Evolutionary conservation across 2,329 filamentous ascomycete genomes (phyloP), one percentile per base, ranked within the genome.

Genomic region (Fusarium pseudocircinatum): DNA sequence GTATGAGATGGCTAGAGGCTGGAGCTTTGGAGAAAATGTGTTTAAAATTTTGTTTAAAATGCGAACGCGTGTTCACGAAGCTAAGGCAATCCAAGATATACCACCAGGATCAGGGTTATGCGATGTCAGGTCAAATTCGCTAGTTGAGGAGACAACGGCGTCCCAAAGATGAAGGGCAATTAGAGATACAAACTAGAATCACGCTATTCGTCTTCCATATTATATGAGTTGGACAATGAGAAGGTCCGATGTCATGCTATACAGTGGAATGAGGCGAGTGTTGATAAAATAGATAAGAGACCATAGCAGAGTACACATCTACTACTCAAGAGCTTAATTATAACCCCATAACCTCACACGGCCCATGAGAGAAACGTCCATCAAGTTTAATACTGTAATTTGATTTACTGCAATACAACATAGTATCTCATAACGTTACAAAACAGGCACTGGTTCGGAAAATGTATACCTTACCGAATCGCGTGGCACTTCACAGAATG

Each of bases 11-110:
- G 15, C 28, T 32, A 4, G 11, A 26, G 28, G 2, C 3, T 36
- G 5, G 7, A 22, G 4, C 24, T 20, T 8, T 26, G 8, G 11
- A 6, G 3, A 4, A 20, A n/a, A 14, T 3, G 0, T 28, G 15
- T 20, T 22, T 5, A 11, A 18, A n/a, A n/a, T 4, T 1, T 3
- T 7, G 15, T 18, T n/a, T 4, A 4, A 40, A 28, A 18, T 30
- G 8, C 6, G 2, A n/a, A 13, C 3, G 20, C 22, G 2, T 2
- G 6, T 54, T n/a, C 10, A 11, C 1, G 5, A 54, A 10, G 7
- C 8, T 16, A 3, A 2, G 15, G 7, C 2, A 28, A 40, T 16
- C 8, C 2, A 28, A 14, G 7, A 18, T 18, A 18, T 16, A 10
- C 26, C 18, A 12, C n/a, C 47, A 16, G n/a, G 4, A 15, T 52